Base-by-base conservation (phyloP, 768 basidiomycete species). In the Pisolithus microcarpus region DNA sequence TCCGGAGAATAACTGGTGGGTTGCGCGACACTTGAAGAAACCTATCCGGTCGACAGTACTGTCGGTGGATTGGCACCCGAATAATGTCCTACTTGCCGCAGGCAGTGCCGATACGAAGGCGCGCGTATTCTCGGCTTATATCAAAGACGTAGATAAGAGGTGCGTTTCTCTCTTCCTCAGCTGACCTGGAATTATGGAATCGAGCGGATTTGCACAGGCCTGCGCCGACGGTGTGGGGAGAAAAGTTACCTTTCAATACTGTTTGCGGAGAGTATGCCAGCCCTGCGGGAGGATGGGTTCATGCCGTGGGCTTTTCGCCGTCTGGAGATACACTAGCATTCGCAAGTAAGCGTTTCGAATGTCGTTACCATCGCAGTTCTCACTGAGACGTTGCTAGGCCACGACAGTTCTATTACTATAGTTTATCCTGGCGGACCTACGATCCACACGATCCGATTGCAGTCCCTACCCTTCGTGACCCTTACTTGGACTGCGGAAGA, bases 101-200 rank as follows among this genome's bases (percentile, higher is more conserved):
- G 96, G 96, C n/a, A 85, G 91, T 52, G 93, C 95, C 0, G 96
- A 99, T 64, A 91, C 91, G 82, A 95, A 95, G 70, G 96, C 96
- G 10, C 81, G 94, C 18, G 96, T 99, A 7, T 90, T 98, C 69
- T 97, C 94, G 1, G 96, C 93, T 4, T 98, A 91, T 69, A 94
- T 98, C 73, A 99, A 99, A 75, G 96, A 96, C 59, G 84, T 97
- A 19, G 96, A 99, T 64, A 82, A 89, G 62, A 88, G 84, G 95
- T 87, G 57, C 56, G 75, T 62, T 23, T 6, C 21, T 46, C 4
- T n/a, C 31, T 51, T 48, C 46, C 11, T 26, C 24, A 28, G 13
- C 44, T 48, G 13, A 37, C 8, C 24, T 36, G 23, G n/a, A n/a
- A 24, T 50, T 4, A 24, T 44, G 16, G 23, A 44, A 28, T 15